Evolutionary conservation across 768 basidiomycete species (phyloP).

Genomic region (Termitomyces heimii): DNA sequence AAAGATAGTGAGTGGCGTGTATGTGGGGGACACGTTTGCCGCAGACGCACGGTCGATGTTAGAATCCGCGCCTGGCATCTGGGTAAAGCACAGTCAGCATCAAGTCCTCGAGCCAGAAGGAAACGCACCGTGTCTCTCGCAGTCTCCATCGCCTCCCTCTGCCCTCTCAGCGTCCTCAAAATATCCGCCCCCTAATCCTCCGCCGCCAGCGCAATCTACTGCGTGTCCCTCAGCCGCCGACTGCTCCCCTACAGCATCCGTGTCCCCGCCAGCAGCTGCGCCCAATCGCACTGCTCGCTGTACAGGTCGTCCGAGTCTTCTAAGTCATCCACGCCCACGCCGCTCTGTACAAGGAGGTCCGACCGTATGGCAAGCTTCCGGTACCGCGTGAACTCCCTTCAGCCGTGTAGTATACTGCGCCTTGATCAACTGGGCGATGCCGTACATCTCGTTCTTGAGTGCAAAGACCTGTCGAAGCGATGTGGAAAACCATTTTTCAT

Average conservation of each 20-base stretch:
- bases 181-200: constrained; percentile 91
- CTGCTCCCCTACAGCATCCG: constrained; percentile 70
- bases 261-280: constrained; percentile 67
- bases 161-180: constrained; percentile 67
- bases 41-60: constrained; percentile 85
- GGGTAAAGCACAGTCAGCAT: not conserved
- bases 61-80: constrained; percentile 78
- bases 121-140: constrained; percentile 69
- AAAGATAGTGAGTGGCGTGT: too few species aligned
- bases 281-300: constrained; percentile 43
- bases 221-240: constrained; percentile 68
- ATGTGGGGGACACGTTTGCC: too few species aligned
- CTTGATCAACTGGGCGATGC: constrained; percentile 81
- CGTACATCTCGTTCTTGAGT: constrained; percentile 91
- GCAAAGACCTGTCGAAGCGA: constrained; percentile 97
- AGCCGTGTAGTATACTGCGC: constrained; percentile 62
- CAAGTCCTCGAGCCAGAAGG: rapidly evolving
- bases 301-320: constrained; percentile 75
- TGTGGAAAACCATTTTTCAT: too few species aligned
- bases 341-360: constrained; percentile 44
- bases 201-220: constrained; percentile 86
- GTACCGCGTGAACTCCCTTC: constrained; percentile 62
- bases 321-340: too few species aligned
- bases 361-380: constrained; percentile 70
- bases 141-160: constrained; percentile 90